Evolutionary conservation across 345 rosid species (phyloP).

Genomic region (Mangifera indica): DNA sequence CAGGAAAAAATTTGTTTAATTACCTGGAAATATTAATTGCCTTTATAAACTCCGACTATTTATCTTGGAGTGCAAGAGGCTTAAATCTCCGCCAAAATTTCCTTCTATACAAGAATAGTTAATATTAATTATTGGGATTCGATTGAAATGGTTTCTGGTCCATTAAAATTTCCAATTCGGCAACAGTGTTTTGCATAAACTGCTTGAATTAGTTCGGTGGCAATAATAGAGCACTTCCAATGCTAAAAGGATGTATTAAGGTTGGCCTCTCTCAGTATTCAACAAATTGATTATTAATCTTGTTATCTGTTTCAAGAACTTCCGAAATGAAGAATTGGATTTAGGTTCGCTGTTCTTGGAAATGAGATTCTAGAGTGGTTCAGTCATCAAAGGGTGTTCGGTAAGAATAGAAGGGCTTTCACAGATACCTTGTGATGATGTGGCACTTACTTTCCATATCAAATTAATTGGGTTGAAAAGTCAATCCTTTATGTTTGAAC

Average conservation of each 20-base stretch:
- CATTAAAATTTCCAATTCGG: constrained; percentile 7
- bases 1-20: constrained; percentile 11
- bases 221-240: not conserved
- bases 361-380: constrained; percentile 11
- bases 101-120: constrained; percentile 13
- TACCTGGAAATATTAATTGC: constrained; percentile 22
- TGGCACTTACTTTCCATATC: no score
- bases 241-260: not conserved
- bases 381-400: constrained; percentile 18
- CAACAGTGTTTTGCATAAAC: constrained; percentile 11
- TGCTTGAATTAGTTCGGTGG: constrained; percentile 6
- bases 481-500: no score
- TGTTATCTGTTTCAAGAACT: not conserved
- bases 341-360: not conserved
- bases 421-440: not conserved
- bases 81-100: constrained; percentile 24
- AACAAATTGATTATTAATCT: not conserved
- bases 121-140: constrained; percentile 16
- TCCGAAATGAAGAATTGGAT: not conserved
- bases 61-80: constrained; percentile 21
- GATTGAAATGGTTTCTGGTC: constrained; percentile 18
- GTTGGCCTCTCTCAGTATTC: not conserved
- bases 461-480: no score
- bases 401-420: constrained; percentile 19
- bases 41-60: constrained; percentile 16